Evolutionary conservation across 2,329 filamentous ascomycete species (phyloP), one percentile per base, ranked within the genome.

Genomic region (Ceratocystis destructans): DNA sequence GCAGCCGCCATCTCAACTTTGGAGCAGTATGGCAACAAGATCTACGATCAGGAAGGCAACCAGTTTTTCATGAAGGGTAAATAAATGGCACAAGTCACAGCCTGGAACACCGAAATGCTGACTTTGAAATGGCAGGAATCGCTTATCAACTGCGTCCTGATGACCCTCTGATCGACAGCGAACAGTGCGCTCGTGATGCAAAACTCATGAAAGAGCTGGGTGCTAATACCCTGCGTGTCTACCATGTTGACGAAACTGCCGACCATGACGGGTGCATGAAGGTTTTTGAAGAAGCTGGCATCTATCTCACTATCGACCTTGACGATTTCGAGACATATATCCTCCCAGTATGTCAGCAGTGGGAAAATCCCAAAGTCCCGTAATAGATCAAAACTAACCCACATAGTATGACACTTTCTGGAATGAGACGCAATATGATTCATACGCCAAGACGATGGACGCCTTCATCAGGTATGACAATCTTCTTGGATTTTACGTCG

Each of bases 21-120:
- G 68, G 77, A 79, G 64, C 76, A 78, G 22, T 83, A 87, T 65
- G 90, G 90, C 63, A 86, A 87, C 77, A 96, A 95, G 77, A 90
- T 96, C 79, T 96, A 95, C 78, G 86, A 85, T 70, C 84, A 83
- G 72, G 84, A 92, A 74, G 90, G 90, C 70, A 80, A 85, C 41
- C 90, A 95, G 73, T 95, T 89, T 79, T 94, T 85, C 75, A 82
- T 94, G 75, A 94, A 92, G 78, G 89, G 89, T 88, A 75, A 10
- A n/a, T n/a, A 75, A 8, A n/a, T 22, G 53, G 15, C 46, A 6
- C 10, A n/a, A 20, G 33, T 25, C 45, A 20, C 31, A 37, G 28
- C 10, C n/a, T 33, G 17, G 17, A 63, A 74, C 12, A 15, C 12
- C 4, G 25, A 8, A 2, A 22, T 33, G 20, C 61, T 64, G 3